Base-by-base conservation (phyloP, 176 grass and related monocot genomes). In the Carex myosuroides region DNA sequence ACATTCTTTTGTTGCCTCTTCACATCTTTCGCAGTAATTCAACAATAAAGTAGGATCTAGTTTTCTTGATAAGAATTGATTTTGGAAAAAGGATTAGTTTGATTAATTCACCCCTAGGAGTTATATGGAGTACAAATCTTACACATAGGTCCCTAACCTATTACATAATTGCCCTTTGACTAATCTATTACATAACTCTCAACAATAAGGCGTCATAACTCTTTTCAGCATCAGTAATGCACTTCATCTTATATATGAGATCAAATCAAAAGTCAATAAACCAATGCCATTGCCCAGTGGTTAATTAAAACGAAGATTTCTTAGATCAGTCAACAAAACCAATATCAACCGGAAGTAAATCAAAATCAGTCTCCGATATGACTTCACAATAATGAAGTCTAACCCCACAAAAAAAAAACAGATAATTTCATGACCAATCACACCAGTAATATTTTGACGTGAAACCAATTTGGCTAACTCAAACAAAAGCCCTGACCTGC, bases 1-100 rank as follows among this genome's bases (percentile, higher is more conserved):
- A 88, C 95, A 91, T 94, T 98, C 95, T 61, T 81, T 91, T 39
- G 91, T 94, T 84, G 95, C 92, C 87, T 98, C 90, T 89, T 94
- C 89, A 42, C 95, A 98, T 90, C 95, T 94, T 85, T 82, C 91
- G 89, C 90, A 86, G 80, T 93, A 98, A 90, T 79, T 88, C 5
- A 29, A 54, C 89, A 89, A 93, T 12, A 98, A 85, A 44, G 44
- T 67, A 80, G 86, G 92, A 52, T 91, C 91, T 84, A 98, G 75
- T 88, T 84, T 93, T 79, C 86, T 91, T 80, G 82, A 29, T 29
- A 29, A 29, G 33, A 42, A 42, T 42, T 42, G 39, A 6, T 54
- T 54, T 9, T 54, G 52, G 52, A 13, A 54, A 54, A 54, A 54
- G 12, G 1, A 42, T 54, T 54, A 54, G 3, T 54, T 54, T 54